Evolutionary conservation across 2,329 filamentous ascomycete genomes (phyloP).

Genomic region (Volutella citrinella): DNA sequence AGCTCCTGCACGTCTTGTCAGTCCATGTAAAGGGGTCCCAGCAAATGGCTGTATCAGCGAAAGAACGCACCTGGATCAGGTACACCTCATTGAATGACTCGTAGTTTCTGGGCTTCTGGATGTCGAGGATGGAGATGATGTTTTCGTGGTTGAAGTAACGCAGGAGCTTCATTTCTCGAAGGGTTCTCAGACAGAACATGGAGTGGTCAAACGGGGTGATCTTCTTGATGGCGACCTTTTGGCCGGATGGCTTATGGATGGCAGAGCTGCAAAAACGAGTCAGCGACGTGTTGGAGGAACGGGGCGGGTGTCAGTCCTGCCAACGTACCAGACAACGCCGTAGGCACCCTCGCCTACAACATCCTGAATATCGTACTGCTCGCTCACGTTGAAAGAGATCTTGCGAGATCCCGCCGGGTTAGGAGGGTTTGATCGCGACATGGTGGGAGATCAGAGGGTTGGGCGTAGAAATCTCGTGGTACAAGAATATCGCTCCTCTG

Average conservation of each 20-base stretch:
- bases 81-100: slow-evolving; percentile 98
- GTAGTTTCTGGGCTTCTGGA: slow-evolving; percentile 95
- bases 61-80: slow-evolving; percentile 84
- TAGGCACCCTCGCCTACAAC: slow-evolving; percentile 98
- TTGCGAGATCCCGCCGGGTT: slow-evolving; percentile 71
- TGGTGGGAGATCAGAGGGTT: slow-evolving; percentile 7
- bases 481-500: slow-evolving; percentile 4
- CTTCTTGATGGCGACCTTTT: slow-evolving; percentile 99
- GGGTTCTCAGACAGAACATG: slow-evolving; percentile 95
- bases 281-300: too few species aligned
- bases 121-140: slow-evolving; percentile 98
- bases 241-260: slow-evolving; percentile 94
- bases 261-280: slow-evolving; percentile 65
- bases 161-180: slow-evolving; percentile 98
- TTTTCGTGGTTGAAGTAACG: slow-evolving; percentile 99
- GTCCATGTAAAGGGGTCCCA: too few species aligned
- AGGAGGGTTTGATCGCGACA: slow-evolving; percentile 57
- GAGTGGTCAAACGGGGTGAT: slow-evolving; percentile 99
- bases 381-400: slow-evolving; percentile 99
- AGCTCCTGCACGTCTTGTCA: slow-evolving; percentile 62
- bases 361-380: slow-evolving; percentile 99
- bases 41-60: too few species aligned
- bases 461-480: slow-evolving; percentile 1
- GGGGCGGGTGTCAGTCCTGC: too few species aligned
- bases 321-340: slow-evolving; percentile 89